Percentiles rank a stretch among this genome's conserved stretches.
Conservation (phyloP, 441 rosid species). For the California macrophylla region DNA sequence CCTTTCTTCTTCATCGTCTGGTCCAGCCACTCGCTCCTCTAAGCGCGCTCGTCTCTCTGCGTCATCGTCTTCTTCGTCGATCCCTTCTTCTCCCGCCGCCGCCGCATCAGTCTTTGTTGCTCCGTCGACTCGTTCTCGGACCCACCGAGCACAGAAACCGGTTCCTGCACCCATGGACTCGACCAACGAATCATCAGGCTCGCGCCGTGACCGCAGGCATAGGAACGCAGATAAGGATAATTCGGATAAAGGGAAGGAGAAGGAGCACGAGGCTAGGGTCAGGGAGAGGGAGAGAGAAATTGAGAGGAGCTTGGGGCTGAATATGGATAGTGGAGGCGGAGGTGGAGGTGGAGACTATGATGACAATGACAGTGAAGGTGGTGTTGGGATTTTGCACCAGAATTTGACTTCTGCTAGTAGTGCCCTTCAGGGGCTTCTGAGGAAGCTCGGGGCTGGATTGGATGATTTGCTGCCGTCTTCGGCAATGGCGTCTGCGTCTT, state of each 20-base stretch:
- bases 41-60: conserved; percentile 64
- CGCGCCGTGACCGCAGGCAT: conserved; percentile 55
- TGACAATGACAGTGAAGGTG: conserved; percentile 74
- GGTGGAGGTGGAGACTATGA: conserved; percentile 51
- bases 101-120: neutral
- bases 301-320: conserved; percentile 41
- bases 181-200: conserved; percentile 55
- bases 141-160: neutral
- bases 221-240: conserved; percentile 21
- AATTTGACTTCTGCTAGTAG: conserved; percentile 90
- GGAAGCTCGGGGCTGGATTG: conserved; percentile 93
- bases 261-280: conserved; percentile 67
- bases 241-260: conserved; percentile 90
- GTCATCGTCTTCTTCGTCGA: conserved; percentile 23
- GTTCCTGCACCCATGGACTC: conserved; percentile 51
- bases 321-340: conserved; percentile 39
- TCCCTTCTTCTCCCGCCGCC: neutral
- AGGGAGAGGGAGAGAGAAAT: conserved; percentile 29
- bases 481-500: conserved; percentile 66
- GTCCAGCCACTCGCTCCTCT: conserved; percentile 67
- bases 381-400: conserved; percentile 69
- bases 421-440: conserved; percentile 80
- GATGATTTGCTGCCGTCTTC: conserved; percentile 86
- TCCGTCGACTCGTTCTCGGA: conserved; percentile 18
- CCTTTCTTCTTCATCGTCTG: conserved; percentile 69